Evolutionary conservation across 2,329 filamentous ascomycete genomes (phyloP).

Genomic region (Aschersonia sp.): DNA sequence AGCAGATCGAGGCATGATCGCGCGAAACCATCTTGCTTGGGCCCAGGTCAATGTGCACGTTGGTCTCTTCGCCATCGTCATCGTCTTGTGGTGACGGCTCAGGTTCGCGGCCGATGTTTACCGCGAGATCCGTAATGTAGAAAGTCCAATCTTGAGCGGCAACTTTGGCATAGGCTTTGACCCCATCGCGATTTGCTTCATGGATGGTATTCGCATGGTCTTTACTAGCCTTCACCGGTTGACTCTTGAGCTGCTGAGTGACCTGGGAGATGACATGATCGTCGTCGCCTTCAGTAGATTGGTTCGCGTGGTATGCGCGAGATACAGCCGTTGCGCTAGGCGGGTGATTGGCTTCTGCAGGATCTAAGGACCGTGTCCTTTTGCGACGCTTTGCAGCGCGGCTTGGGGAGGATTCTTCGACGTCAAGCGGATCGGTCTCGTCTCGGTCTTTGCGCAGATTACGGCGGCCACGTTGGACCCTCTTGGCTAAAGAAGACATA

Average conservation of each 20-base stretch:
- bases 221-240: conserved; percentile 41
- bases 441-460: conserved; percentile 22
- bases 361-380: conserved; percentile 24
- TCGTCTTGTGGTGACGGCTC: conserved; percentile 27
- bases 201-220: conserved; percentile 52
- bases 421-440: conserved; percentile 19
- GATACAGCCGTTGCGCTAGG: conserved; percentile 4
- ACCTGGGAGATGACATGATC: conserved; percentile 42
- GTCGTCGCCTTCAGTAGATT: conserved; percentile 30
- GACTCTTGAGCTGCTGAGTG: conserved; percentile 33
- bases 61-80: conserved; percentile 30
- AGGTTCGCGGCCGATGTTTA: conserved; percentile 61
- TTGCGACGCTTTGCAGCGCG: conserved; percentile 51
- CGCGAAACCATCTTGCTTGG: conserved; percentile 72
- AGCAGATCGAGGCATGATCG: conserved; percentile 61
- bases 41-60: conserved; percentile 76
- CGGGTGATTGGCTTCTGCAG: conserved; percentile 5
- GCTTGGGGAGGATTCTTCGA: conserved; percentile 41
- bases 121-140: conserved; percentile 60
- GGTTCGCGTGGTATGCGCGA: conserved; percentile 23
- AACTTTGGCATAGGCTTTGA: conserved; percentile 69
- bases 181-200: conserved; percentile 44
- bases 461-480: conserved; percentile 21
- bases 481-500: conserved; percentile 16
- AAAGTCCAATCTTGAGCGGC: conserved; percentile 74